Conservation (phyloP, 1,284 basidiomycete genomes). For the Irpex rosettiformis region DNA sequence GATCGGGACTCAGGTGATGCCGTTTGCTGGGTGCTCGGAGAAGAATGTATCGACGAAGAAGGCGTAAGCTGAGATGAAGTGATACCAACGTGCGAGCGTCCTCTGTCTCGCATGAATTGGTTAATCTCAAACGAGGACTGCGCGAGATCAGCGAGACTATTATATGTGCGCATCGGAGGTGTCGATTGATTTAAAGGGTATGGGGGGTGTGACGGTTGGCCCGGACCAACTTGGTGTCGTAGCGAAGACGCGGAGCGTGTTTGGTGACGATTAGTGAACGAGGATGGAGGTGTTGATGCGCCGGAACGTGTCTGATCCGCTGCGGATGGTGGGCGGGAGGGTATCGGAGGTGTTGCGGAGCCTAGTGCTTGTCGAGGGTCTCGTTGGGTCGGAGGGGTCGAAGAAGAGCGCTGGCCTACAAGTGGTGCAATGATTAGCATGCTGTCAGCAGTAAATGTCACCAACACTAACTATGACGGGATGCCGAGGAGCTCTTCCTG, state of each 20-base stretch:
- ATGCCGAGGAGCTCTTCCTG: not conserved
- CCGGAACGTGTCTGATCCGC: not conserved
- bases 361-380: not conserved
- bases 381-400: not conserved
- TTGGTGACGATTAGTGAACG: conserved; percentile 3
- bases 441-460: not conserved
- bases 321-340: not conserved
- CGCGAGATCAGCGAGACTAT: conserved; percentile 7
- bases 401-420: not conserved
- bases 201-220: not conserved
- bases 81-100: not conserved
- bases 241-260: conserved; percentile 3
- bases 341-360: not conserved
- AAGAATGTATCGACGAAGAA: not conserved
- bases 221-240: not conserved
- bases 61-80: conserved; percentile 1
- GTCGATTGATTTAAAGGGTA: too few species aligned
- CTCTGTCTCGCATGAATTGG: not conserved
- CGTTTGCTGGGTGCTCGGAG: not conserved
- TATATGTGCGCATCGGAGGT: not conserved
- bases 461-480: not conserved
- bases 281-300: not conserved
- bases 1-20: not conserved
- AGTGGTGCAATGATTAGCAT: not conserved
- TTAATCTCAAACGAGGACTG: conserved; percentile 6